These are phyloP conservation scores for Pyrus communis DNA, from an alignment of 306 rosid genomes.

Conservation along the genomic window DNA sequence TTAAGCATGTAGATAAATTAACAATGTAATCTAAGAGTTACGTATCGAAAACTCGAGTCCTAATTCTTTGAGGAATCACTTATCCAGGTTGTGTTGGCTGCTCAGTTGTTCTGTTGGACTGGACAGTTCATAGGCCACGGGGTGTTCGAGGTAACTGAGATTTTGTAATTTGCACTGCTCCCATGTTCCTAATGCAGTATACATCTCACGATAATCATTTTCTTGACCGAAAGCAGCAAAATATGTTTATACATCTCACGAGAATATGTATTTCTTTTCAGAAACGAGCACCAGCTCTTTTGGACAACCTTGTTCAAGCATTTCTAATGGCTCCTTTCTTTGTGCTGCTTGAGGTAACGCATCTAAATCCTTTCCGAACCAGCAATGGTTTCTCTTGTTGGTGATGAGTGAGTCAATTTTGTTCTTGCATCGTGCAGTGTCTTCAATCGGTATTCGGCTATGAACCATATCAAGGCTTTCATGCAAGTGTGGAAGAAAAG, in stretches of 20 bases:
- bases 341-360: slow-evolving; percentile 64
- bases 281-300: slow-evolving; percentile 91
- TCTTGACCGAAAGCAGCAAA: not conserved
- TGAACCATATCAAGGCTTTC: slow-evolving; percentile 81
- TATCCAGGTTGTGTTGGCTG: slow-evolving; percentile 62
- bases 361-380: not conserved
- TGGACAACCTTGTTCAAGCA: slow-evolving; percentile 83
- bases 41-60: not conserved
- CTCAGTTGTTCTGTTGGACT: slow-evolving; percentile 79
- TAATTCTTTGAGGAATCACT: not conserved
- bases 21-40: not conserved
- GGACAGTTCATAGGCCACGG: slow-evolving; percentile 88
- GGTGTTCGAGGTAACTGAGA: slow-evolving; percentile 62
- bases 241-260: not conserved
- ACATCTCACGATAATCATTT: not conserved
- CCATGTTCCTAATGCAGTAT: not conserved
- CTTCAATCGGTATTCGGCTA: slow-evolving; percentile 52
- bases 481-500: slow-evolving; percentile 47
- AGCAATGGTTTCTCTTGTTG: not conserved
- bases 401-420: not conserved
- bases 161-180: slow-evolving; percentile 4
- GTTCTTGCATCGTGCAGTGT: slow-evolving; percentile 25
- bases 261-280: slow-evolving; percentile 1
- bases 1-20: not conserved
- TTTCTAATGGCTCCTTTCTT: slow-evolving; percentile 86